Percentiles rank a stretch among this genome's conserved stretches.
phyloP scores from a whole-genome alignment of 257 asterid genomes.

The Capsicum chinense region DNA sequence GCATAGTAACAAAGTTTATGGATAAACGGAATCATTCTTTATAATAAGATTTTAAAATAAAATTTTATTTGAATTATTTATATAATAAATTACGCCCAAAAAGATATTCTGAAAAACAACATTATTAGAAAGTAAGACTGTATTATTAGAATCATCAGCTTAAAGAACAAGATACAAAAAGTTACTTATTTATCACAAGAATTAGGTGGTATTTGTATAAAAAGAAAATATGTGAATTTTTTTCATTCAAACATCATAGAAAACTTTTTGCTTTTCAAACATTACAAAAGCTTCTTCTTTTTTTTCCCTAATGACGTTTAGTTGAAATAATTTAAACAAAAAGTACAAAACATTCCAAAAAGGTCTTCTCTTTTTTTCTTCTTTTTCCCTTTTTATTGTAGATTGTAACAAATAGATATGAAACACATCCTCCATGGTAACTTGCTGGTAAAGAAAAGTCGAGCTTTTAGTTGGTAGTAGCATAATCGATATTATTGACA shows the following conservation, averaged over 20 bases:
- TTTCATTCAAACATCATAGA: neutral
- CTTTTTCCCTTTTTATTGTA: no score
- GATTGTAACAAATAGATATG: neutral
- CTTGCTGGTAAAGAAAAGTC: slow-evolving; percentile 15
- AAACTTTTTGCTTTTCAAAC: neutral
- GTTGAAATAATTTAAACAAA: neutral
- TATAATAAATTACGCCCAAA: no score
- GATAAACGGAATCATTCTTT: no score
- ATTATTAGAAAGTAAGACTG: no score
- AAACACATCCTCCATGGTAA: neutral
- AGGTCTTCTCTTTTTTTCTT: no score
- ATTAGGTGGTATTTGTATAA: neutral
- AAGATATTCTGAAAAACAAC: no score
- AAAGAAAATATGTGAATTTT: neutral
- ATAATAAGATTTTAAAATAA: neutral
- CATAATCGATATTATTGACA: neutral
- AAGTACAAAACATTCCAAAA: neutral
- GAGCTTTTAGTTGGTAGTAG: neutral
- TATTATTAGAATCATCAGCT: neutral
- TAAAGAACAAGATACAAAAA: neutral
- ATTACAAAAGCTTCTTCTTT: neutral
- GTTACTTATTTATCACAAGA: neutral
- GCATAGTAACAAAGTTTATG: neutral
- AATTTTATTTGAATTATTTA: neutral
- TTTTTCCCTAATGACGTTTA: neutral